Evolutionary conservation across 139 green algal species (phyloP), one percentile per base, ranked within the genome.

Genomic region (Chlorella sp.): DNA sequence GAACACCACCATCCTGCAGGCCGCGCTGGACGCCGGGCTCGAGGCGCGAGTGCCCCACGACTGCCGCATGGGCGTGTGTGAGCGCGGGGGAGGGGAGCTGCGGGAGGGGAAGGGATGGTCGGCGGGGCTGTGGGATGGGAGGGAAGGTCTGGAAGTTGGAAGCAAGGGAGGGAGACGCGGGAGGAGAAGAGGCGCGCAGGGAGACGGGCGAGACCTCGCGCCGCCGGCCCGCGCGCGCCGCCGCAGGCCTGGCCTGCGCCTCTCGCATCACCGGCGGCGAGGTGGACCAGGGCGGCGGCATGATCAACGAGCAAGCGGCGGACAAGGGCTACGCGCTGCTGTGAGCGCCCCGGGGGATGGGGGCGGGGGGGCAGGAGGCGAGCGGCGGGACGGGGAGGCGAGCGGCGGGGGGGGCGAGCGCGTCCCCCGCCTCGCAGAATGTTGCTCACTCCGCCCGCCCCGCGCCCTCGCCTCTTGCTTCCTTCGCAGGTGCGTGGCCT

Each of bases 51-150:
- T 95, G 43, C 86, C 90, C 1, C 85, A 96, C 64, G 93, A 97
- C 81, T 97, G 93, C 88, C 94, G 90, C 65, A 91, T 97, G 77
- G 93, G 93, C 41, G 91, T 96, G 4, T 93, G 88, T 75, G 68
- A 65, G 68, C 50, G 74, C 71, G 91, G 84, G 5, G 94, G 91
- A 80, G 86, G 91, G 33, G 89, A 88, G 25, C 90, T 89, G 69
- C 65, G 93, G 86, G 85, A 92, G 46, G 58, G 81, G 36, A 21
- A 8, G 11, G 41, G 23, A 19, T 36, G 23, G 40, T 8, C 51
- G 62, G 27, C 12, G n/a, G 5, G 33, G 1, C 0, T 42, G 14
- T n/a, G 48, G 5, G 38, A 42, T 42, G 17, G 41, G 12, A 14
- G 2, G 11, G 40, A 42, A 15, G n/a, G 5, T 40, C 8, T n/a